Evolutionary conservation across 2,329 filamentous ascomycete genomes (phyloP).

Genomic region (Neocatenulostroma microsporum): DNA sequence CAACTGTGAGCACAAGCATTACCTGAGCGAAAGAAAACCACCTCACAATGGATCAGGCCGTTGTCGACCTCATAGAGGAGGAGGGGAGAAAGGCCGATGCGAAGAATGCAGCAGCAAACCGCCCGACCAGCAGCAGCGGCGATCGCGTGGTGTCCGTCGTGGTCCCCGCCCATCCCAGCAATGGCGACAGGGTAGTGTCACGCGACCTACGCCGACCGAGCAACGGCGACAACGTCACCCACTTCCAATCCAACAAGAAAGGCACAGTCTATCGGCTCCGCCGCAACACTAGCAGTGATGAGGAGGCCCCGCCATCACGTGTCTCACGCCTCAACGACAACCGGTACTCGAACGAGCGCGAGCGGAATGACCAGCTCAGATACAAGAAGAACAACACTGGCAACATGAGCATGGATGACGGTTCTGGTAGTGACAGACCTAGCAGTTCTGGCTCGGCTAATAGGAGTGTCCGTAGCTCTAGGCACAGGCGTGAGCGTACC

Average conservation of each 20-base stretch:
- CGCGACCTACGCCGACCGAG: constrained; percentile 6
- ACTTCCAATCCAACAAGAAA: constrained; percentile 3
- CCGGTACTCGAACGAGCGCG: constrained; percentile 27
- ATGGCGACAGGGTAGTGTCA: constrained; percentile 14
- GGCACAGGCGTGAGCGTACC: constrained; percentile 19
- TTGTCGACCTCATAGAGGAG: constrained; percentile 25
- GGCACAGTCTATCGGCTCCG: background rate
- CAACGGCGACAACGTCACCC: constrained; percentile 13
- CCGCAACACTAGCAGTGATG: background rate
- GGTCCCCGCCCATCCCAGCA: constrained; percentile 4
- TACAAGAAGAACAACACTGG: constrained; percentile 27
- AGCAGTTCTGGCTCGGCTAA: constrained; percentile 34
- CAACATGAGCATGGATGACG: constrained; percentile 14
- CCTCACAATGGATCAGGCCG: constrained; percentile 11
- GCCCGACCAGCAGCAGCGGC: constrained; percentile 9
- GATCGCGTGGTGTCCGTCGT: constrained; percentile 6
- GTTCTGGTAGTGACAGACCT: constrained; percentile 12
- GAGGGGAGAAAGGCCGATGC: constrained; percentile 20
- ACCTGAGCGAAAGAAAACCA: constrained; percentile 4
- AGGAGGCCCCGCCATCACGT: too few species aligned
- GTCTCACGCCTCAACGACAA: constrained; percentile 1
- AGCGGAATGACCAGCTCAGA: constrained; percentile 29
- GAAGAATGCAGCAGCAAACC: constrained; percentile 9
- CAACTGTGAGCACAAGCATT: constrained; percentile 12
- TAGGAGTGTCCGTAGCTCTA: constrained; percentile 29